Conservation (phyloP, 768 basidiomycete species). For the Pulveroboletus ravenelii region DNA sequence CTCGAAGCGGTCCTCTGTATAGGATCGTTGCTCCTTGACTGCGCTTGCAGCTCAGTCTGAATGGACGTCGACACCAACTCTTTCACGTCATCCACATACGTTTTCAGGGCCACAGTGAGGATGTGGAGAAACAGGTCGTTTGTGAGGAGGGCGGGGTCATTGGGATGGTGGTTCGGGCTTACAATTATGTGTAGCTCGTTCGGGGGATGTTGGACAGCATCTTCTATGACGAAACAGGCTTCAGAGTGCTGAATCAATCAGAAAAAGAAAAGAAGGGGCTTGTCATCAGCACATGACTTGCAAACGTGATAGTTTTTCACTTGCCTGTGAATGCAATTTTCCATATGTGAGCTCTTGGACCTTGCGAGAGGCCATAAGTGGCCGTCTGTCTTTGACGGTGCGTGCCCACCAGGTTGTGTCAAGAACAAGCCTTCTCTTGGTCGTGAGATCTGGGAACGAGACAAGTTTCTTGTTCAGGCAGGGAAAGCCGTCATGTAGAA, state of each 20-base stretch:
- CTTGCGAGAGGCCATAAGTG: not conserved
- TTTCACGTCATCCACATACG: too few relatives aligned
- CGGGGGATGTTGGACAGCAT: not conserved
- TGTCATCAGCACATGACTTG: too few relatives aligned
- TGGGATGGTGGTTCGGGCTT: too few relatives aligned
- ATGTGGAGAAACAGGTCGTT: too few relatives aligned
- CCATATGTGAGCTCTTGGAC: conserved; percentile 4
- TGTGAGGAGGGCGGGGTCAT: too few relatives aligned
- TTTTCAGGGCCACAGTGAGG: too few relatives aligned
- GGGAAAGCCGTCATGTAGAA: not conserved
- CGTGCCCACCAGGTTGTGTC: not conserved
- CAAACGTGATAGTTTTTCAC: too few relatives aligned
- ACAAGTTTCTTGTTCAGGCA: not conserved
- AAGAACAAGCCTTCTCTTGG: not conserved
- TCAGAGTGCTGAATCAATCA: not conserved
- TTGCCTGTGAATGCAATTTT: not conserved
- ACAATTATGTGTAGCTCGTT: not conserved
- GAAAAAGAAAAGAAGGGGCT: not conserved
- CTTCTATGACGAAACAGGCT: not conserved
- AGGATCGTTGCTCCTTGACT: too few relatives aligned
- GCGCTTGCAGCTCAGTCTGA: too few relatives aligned
- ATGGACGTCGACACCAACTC: too few relatives aligned
- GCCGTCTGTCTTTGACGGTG: not conserved
- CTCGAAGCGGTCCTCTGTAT: too few relatives aligned
- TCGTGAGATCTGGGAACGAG: not conserved